Evolutionary conservation across 2,329 filamentous ascomycete species (phyloP).

Genomic region (Trichoderma atrobrunneum): DNA sequence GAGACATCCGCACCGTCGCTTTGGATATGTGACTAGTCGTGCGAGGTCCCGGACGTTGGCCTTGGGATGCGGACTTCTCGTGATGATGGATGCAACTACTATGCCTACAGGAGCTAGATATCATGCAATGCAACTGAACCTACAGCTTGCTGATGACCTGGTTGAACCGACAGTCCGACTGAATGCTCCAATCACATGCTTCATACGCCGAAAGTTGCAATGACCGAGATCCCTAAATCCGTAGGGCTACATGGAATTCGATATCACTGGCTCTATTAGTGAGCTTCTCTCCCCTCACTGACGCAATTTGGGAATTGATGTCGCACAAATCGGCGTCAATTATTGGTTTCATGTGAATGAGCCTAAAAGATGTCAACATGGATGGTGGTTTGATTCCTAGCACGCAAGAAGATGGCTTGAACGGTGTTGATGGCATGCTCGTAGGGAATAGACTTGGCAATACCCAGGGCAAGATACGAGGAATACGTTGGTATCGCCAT

Average conservation of each 20-base stretch:
- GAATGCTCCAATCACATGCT: not conserved
- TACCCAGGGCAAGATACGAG: not conserved
- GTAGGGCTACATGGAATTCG: not conserved
- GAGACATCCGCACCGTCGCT: conserved; percentile 9
- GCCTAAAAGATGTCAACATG: not conserved
- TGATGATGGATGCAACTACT: not conserved
- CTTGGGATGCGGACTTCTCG: not conserved
- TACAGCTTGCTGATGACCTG: not conserved
- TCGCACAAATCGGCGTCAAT: conserved; percentile 5
- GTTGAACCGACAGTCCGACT: conserved; percentile 4
- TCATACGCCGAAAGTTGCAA: not conserved
- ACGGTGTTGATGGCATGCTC: not conserved
- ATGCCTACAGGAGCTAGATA: not conserved
- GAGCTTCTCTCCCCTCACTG: conserved; percentile 9
- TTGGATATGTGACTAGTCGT: not conserved
- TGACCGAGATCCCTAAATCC: not conserved
- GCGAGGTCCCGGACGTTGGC: conserved; percentile 4
- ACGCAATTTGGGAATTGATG: conserved; percentile 14
- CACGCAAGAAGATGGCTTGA: not conserved
- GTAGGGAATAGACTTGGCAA: not conserved
- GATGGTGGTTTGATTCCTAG: not conserved
- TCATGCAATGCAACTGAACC: not conserved
- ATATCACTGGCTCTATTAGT: not conserved
- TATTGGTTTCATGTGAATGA: not conserved
- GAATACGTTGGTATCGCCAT: not conserved